Percentiles rank a stretch among this genome's conserved stretches.
These are phyloP conservation scores for Phytophthora vignae DNA, from an alignment of 352 stramenopile species.

Conservation along the genomic window DNA sequence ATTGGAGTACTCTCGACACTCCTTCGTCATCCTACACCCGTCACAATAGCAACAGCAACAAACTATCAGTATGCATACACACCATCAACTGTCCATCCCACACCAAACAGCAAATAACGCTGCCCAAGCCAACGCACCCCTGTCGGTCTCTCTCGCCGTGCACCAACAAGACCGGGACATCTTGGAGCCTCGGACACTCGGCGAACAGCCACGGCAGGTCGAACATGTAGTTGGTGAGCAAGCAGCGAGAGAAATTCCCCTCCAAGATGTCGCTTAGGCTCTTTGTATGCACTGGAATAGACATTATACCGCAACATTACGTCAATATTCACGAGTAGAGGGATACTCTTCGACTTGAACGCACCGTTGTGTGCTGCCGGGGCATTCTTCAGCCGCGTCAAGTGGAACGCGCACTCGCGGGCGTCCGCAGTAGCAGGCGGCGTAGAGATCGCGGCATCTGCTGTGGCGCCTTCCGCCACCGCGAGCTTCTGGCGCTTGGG, in stretches of 20 bases:
- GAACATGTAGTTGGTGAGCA: slow-evolving; percentile 89
- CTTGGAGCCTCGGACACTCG: slow-evolving; percentile 60
- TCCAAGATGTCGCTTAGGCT: slow-evolving; percentile 57
- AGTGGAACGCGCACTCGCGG: slow-evolving; percentile 35
- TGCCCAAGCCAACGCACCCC: slow-evolving; percentile 23
- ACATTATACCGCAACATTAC: neutral
- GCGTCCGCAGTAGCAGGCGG: neutral
- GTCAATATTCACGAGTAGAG: neutral
- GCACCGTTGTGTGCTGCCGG: slow-evolving; percentile 59
- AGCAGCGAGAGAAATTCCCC: slow-evolving; percentile 63
- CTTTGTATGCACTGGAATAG: slow-evolving; percentile 48
- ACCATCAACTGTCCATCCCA: too few relatives aligned
- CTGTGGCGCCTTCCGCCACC: neutral
- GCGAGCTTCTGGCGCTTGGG: slow-evolving; percentile 39
- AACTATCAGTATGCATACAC: neutral
- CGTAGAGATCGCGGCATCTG: neutral
- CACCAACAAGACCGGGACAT: slow-evolving; percentile 79
- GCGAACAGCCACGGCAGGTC: slow-evolving; percentile 79
- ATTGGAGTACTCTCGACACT: slow-evolving; percentile 68
- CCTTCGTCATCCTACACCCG: slow-evolving; percentile 55
- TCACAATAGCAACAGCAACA: neutral
- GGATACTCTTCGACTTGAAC: slow-evolving; percentile 3
- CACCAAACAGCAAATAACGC: too few relatives aligned
- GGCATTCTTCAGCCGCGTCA: slow-evolving; percentile 47
- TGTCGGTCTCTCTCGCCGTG: slow-evolving; percentile 74